These are phyloP conservation scores for Penstemon barbatus DNA, from an alignment of 257 asterid genomes.

Conservation along the genomic window DNA sequence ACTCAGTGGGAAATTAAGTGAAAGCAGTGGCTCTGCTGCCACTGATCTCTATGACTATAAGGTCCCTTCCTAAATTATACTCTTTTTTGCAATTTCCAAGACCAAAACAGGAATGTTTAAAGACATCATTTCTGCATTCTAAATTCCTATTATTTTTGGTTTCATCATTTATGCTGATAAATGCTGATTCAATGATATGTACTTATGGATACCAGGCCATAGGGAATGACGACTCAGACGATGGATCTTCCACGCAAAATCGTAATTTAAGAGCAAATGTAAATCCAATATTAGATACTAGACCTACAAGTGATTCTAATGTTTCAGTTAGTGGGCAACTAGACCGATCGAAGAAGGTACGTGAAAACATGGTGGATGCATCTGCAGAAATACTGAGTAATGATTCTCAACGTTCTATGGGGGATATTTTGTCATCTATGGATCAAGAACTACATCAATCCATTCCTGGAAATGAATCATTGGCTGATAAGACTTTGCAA, in stretches of 20 bases:
- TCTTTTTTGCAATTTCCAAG: background rate
- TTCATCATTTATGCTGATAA: slow-evolving; percentile 21
- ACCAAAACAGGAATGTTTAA: background rate
- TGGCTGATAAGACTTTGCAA: slow-evolving; percentile 50
- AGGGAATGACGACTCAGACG: slow-evolving; percentile 68
- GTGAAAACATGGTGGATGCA: slow-evolving; percentile 48
- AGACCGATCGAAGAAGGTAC: slow-evolving; percentile 46
- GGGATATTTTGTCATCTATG: slow-evolving; percentile 72
- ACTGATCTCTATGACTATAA: slow-evolving; percentile 87
- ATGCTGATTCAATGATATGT: slow-evolving; percentile 7
- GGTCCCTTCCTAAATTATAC: slow-evolving; percentile 38
- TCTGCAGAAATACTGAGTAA: slow-evolving; percentile 43
- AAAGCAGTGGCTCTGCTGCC: slow-evolving; percentile 87
- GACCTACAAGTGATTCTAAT: slow-evolving; percentile 42
- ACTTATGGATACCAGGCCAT: slow-evolving; percentile 54
- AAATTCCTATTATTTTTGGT: background rate
- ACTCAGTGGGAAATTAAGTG: slow-evolving; percentile 87
- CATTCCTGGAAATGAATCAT: slow-evolving; percentile 49
- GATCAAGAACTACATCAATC: slow-evolving; percentile 70
- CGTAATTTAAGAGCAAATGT: slow-evolving; percentile 38
- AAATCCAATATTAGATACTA: slow-evolving; percentile 43
- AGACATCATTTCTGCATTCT: background rate
- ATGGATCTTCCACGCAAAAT: slow-evolving; percentile 52
- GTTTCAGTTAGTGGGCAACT: slow-evolving; percentile 55
- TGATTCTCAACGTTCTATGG: slow-evolving; percentile 73